A percentile compares a stretch with the other conserved stretches of the same genome.
Evolutionary conservation across 2,329 filamentous ascomycete species (phyloP).

Genomic region (Fusarium udum): DNA sequence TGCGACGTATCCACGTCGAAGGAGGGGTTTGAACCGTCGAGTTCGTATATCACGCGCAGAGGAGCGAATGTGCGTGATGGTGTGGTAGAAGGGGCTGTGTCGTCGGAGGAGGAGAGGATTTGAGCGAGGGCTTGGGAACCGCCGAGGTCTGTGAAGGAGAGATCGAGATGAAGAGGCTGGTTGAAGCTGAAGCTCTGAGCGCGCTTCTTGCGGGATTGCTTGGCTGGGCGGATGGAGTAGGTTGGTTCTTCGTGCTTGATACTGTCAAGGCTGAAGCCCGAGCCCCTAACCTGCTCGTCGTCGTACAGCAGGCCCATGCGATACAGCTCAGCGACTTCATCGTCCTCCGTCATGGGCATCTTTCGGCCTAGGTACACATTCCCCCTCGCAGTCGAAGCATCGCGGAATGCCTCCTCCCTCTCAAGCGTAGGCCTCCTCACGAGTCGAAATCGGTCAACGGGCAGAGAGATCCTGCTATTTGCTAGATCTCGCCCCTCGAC

Average conservation of each 20-base stretch:
- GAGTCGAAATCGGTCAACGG: slow-evolving; percentile 48
- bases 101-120: slow-evolving; percentile 43
- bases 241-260: slow-evolving; percentile 52
- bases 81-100: slow-evolving; percentile 17
- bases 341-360: slow-evolving; percentile 45
- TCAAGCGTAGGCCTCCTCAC: slow-evolving; percentile 54
- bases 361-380: slow-evolving; percentile 41
- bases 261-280: slow-evolving; percentile 51
- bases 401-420: slow-evolving; percentile 58
- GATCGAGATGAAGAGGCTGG: slow-evolving; percentile 48
- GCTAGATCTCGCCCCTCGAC: slow-evolving; percentile 51
- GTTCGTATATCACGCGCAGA: slow-evolving; percentile 54
- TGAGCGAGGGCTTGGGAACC: slow-evolving; percentile 52
- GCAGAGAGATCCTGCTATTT: slow-evolving; percentile 48
- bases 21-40: slow-evolving; percentile 46
- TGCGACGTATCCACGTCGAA: slow-evolving; percentile 50
- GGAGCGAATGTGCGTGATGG: slow-evolving; percentile 43
- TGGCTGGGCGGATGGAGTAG: slow-evolving; percentile 51
- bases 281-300: slow-evolving; percentile 49
- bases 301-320: slow-evolving; percentile 57
- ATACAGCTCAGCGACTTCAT: slow-evolving; percentile 54
- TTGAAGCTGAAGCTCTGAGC: slow-evolving; percentile 37
- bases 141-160: slow-evolving; percentile 55
- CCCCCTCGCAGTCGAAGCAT: slow-evolving; percentile 50
- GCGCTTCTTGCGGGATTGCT: slow-evolving; percentile 45